Evolutionary conservation across 345 rosid genomes (phyloP).

Genomic region (Eutrema heterophyllum): DNA sequence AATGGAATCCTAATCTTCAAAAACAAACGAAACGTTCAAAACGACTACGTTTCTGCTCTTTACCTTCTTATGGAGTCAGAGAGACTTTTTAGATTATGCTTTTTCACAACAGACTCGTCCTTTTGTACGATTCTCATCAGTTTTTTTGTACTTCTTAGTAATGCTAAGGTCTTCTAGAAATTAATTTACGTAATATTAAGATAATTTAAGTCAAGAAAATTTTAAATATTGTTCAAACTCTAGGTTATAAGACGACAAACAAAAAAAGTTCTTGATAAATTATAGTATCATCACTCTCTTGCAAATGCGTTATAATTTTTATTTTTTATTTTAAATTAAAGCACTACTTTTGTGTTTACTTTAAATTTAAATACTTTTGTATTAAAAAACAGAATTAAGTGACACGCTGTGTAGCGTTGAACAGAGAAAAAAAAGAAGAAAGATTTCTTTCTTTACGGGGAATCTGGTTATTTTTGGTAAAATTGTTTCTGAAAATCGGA

Average conservation of each 20-base stretch:
- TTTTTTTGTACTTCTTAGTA: not conserved
- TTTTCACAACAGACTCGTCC: slow-evolving; percentile 16
- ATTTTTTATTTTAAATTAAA: not conserved
- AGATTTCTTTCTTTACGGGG: not conserved
- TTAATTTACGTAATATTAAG: too few species aligned
- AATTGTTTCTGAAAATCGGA: not conserved
- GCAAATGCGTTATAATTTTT: slow-evolving; percentile 6
- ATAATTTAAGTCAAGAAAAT: not conserved
- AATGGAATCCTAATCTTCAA: slow-evolving; percentile 21
- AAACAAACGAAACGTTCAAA: not conserved
- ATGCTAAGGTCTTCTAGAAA: too few species aligned
- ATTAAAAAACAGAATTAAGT: not conserved
- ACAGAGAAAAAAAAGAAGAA: not conserved
- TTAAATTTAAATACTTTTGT: not conserved
- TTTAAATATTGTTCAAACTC: not conserved
- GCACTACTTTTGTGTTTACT: not conserved
- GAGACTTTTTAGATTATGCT: not conserved
- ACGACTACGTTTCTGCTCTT: slow-evolving; percentile 10
- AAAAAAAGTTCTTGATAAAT: not conserved
- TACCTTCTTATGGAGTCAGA: not conserved
- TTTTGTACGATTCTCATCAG: slow-evolving; percentile 27
- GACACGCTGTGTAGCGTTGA: not conserved
- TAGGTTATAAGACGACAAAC: not conserved
- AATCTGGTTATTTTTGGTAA: slow-evolving; percentile 8
- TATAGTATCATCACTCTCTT: not conserved